phyloP scores from a whole-genome alignment of 179 eudicot genomes.

The Nepenthes alata region DNA sequence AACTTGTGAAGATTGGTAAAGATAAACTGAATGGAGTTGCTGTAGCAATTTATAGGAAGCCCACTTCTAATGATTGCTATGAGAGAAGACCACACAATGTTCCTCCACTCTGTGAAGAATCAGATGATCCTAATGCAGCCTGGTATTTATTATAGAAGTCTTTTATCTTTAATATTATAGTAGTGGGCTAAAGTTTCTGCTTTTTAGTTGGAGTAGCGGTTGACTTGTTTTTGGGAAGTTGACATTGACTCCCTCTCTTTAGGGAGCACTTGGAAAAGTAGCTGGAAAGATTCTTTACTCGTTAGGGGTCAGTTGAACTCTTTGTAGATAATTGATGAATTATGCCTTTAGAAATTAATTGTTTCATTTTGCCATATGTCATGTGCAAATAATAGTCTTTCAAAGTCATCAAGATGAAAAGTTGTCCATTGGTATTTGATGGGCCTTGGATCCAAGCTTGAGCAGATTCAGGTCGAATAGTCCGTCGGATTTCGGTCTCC shows the following conservation, averaged over 20 bases:
- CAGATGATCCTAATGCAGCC: constrained; percentile 33
- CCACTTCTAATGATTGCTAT: constrained; percentile 35
- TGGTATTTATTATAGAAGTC: constrained; percentile 13
- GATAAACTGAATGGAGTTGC: constrained; percentile 28
- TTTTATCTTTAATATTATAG: not conserved
- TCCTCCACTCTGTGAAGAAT: constrained; percentile 38
- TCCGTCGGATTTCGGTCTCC: no score
- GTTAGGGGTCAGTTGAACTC: not conserved
- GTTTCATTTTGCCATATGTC: no score
- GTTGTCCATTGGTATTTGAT: no score
- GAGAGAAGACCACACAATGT: constrained; percentile 19
- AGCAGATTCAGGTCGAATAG: no score
- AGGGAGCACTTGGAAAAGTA: not conserved
- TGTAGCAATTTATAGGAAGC: constrained; percentile 34
- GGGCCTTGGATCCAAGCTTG: no score
- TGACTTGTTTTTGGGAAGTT: not conserved
- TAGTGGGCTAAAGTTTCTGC: not conserved
- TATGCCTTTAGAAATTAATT: not conserved
- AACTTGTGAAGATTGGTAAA: constrained; percentile 34
- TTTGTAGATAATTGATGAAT: not conserved
- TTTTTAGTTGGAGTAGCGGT: not conserved
- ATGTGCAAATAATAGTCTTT: no score
- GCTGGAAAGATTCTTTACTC: not conserved
- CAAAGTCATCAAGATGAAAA: no score
- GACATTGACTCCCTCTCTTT: not conserved